These are phyloP conservation scores for Microcyclospora pomicola DNA, from an alignment of 2,329 filamentous ascomycete genomes.

Conservation along the genomic window DNA sequence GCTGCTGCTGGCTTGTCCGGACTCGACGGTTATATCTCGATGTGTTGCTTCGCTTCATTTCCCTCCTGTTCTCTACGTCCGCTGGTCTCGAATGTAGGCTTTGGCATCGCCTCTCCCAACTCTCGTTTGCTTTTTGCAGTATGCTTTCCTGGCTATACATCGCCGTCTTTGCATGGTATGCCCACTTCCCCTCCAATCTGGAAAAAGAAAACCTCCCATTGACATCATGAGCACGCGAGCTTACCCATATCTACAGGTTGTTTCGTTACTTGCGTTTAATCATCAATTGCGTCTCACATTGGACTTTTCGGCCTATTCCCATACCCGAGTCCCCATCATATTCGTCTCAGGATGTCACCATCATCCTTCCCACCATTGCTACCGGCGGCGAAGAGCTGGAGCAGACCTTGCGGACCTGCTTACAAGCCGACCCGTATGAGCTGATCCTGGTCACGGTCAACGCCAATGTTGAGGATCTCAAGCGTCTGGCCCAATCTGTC, in stretches of 20 bases:
- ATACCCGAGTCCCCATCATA: slow-evolving; percentile 70
- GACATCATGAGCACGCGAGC: slow-evolving; percentile 11
- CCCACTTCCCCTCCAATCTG: background rate
- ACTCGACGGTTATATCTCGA: too few species aligned
- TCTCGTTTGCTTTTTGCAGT: slow-evolving; percentile 21
- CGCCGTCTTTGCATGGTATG: slow-evolving; percentile 21
- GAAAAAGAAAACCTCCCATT: slow-evolving; percentile 8
- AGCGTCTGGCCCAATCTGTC: slow-evolving; percentile 40
- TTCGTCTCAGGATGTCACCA: slow-evolving; percentile 73
- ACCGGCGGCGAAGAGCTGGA: slow-evolving; percentile 72
- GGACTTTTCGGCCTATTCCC: slow-evolving; percentile 72
- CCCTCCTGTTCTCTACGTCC: background rate
- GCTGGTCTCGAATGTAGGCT: slow-evolving; percentile 12
- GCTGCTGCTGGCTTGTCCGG: too few species aligned
- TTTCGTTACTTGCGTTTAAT: slow-evolving; percentile 79
- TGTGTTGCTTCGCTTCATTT: background rate
- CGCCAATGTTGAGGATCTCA: slow-evolving; percentile 50
- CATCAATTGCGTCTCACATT: slow-evolving; percentile 74
- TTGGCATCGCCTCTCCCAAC: slow-evolving; percentile 13
- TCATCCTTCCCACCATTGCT: slow-evolving; percentile 86
- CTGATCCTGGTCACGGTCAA: slow-evolving; percentile 80
- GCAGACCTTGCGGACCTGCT: slow-evolving; percentile 64
- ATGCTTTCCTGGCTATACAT: slow-evolving; percentile 22
- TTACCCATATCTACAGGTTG: slow-evolving; percentile 42
- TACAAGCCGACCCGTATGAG: slow-evolving; percentile 54